Conservation (phyloP, 805 yeast genomes). For the Candida piceae region DNA sequence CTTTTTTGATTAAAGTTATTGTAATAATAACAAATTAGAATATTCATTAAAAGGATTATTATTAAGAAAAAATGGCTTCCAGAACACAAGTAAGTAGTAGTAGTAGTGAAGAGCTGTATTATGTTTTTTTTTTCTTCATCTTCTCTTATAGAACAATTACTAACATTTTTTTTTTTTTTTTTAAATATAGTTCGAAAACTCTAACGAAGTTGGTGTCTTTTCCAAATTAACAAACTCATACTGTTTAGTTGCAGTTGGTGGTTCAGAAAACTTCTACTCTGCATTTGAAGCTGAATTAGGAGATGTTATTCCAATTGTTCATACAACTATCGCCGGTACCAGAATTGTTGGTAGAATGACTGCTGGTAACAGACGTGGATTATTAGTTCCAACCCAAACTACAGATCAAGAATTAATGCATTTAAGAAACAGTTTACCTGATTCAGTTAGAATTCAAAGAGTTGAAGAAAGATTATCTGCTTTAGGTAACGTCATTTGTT, state of each 20-base stretch:
- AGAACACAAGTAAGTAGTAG: slow-evolving; percentile 49
- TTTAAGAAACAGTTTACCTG: slow-evolving; percentile 93
- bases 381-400: slow-evolving; percentile 94
- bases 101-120: background rate
- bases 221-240: slow-evolving; percentile 94
- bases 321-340: slow-evolving; percentile 97
- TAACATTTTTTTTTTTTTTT: slow-evolving; percentile 2
- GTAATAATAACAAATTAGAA: too few relatives aligned
- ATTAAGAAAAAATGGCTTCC: slow-evolving; percentile 48
- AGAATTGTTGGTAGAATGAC: slow-evolving; percentile 98
- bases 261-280: slow-evolving; percentile 77
- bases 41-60: too few relatives aligned
- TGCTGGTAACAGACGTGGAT: slow-evolving; percentile 96
- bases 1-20: too few relatives aligned
- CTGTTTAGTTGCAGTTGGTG: slow-evolving; percentile 95
- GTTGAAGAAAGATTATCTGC: slow-evolving; percentile 98
- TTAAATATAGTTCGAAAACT: slow-evolving; percentile 57
- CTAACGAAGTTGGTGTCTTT: slow-evolving; percentile 90
- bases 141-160: slow-evolving; percentile 4
- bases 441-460: slow-evolving; percentile 90
- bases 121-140: background rate
- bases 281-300: slow-evolving; percentile 98
- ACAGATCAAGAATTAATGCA: slow-evolving; percentile 98
- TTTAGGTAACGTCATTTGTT: slow-evolving; percentile 94
- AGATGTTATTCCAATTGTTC: slow-evolving; percentile 92